Base-by-base conservation (phyloP, 768 basidiomycete genomes). In the Podaxis carcinomalis region DNA sequence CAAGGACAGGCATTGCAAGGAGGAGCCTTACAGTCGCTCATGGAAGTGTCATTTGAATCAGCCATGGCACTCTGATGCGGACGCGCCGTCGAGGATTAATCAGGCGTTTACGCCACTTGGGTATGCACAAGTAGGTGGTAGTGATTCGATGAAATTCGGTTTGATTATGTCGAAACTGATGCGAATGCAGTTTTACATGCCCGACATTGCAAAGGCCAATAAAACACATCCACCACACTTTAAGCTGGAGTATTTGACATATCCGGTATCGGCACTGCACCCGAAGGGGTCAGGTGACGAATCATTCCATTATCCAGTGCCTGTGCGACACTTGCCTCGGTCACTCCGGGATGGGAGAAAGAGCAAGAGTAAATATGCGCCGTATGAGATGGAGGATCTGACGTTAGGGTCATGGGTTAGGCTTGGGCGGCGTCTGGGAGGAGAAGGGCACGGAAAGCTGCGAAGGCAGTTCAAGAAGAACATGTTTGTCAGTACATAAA, bases 161-260 rank as follows among this genome's bases (percentile, higher is more conserved):
- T 35, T 52, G 42, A 62, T 40, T 42, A 55, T 65, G 36, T 64
- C 65, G 47, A 51, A 49, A 56, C 57, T 59, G 36, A 52, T 16
- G 16, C 40, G 19, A 10, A 11, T 63, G 51, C 73, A 92, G 89
- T 92, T 84, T 69, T 86, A 83, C 69, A 72, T 94, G 49, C 87
- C 88, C 0, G 73, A 80, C 59, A 72, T 92, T 13, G 78, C 76
- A 54, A 66, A 70, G 35, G 81, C 79, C 11, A 75, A 80, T 66
- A 74, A 82, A 69, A 77, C 68, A 40, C 71, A 76, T 11, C 64
- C 74, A 58, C 92, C 92, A 2, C 74, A 76, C 65, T 93, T 84
- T 77, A 79, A 86, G 74, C 74, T 95, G 65, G 92, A 94, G 72
- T 93, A 95, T 70, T 67, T 88, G 73, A 94, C 92, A 57, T 88